Evolutionary conservation across 179 eudicot species (phyloP).

Genomic region (Camellia oleifera): DNA sequence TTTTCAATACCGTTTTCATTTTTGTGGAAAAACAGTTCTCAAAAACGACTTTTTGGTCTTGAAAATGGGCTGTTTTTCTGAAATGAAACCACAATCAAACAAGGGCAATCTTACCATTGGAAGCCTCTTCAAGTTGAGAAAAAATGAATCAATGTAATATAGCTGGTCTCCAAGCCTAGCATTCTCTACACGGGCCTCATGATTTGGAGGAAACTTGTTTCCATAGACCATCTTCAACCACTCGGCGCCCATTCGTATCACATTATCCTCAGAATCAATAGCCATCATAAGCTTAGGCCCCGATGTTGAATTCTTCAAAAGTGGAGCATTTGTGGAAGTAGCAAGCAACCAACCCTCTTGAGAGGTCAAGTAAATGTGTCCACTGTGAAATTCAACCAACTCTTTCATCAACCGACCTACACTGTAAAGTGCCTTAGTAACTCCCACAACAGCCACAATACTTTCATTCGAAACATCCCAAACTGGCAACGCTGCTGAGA

Average conservation of each 20-base stretch:
- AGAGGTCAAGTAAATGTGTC: conserved; percentile 90
- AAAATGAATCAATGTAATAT: conserved; percentile 90
- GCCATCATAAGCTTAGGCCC: conserved; percentile 86
- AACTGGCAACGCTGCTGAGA: conserved; percentile 93
- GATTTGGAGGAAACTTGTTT: conserved; percentile 50
- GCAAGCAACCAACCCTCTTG: conserved; percentile 89
- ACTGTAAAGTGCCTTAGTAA: conserved; percentile 84
- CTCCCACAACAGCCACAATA: conserved; percentile 95
- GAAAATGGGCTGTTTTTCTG: no score
- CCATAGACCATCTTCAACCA: conserved; percentile 59
- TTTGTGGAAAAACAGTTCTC: no score
- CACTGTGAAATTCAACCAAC: conserved; percentile 82
- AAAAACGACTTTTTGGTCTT: no score
- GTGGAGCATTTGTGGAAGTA: conserved; percentile 78
- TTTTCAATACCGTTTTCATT: no score
- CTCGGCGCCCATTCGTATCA: conserved; percentile 75
- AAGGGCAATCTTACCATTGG: conserved; percentile 64
- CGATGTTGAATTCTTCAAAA: conserved; percentile 59
- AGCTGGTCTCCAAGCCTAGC: conserved; percentile 61
- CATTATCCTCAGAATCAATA: conserved; percentile 57
- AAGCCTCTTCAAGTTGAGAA: conserved; percentile 79
- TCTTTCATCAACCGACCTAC: conserved; percentile 97
- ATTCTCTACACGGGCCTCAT: conserved; percentile 78
- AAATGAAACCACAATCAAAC: no score
- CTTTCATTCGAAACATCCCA: conserved; percentile 66